phyloP scores from a whole-genome alignment of 345 rosid genomes.

The Zanthoxylum bungeanum region DNA sequence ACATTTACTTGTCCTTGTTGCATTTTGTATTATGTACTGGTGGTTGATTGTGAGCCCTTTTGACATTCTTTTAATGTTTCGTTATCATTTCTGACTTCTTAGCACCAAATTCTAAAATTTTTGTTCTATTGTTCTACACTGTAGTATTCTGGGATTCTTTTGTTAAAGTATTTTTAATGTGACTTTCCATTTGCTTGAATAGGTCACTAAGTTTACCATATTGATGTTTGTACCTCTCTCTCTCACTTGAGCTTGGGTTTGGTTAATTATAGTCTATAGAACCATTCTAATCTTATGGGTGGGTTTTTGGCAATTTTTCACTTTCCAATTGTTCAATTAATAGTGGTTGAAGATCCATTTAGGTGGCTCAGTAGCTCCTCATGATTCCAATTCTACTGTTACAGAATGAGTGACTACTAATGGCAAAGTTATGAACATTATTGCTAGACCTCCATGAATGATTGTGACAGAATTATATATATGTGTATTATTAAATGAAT shows the following conservation, averaged over 20 bases:
- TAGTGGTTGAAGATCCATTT: background rate
- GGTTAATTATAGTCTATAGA: background rate
- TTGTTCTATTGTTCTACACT: background rate
- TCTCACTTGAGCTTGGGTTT: background rate
- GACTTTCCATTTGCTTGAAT: background rate
- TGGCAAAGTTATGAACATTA: background rate
- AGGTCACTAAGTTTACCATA: background rate
- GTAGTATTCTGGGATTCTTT: background rate
- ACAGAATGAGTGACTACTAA: background rate
- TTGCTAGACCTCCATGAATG: background rate
- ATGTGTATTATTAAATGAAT: slow-evolving; percentile 5
- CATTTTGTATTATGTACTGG: background rate
- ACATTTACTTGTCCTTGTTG: background rate
- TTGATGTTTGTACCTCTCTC: background rate
- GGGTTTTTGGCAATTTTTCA: background rate
- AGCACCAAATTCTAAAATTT: background rate
- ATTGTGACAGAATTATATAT: background rate
- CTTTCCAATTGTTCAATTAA: background rate
- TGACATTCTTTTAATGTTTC: background rate
- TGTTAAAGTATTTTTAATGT: background rate
- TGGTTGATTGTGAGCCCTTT: background rate
- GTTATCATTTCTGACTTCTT: background rate
- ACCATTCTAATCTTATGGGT: background rate
- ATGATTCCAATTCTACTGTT: background rate
- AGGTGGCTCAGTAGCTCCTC: no score